Percentiles rank a stretch among this genome's conserved stretches.
phyloP scores from a whole-genome alignment of 495 filamentous ascomycete genomes.

The Aspergillus campestris region DNA sequence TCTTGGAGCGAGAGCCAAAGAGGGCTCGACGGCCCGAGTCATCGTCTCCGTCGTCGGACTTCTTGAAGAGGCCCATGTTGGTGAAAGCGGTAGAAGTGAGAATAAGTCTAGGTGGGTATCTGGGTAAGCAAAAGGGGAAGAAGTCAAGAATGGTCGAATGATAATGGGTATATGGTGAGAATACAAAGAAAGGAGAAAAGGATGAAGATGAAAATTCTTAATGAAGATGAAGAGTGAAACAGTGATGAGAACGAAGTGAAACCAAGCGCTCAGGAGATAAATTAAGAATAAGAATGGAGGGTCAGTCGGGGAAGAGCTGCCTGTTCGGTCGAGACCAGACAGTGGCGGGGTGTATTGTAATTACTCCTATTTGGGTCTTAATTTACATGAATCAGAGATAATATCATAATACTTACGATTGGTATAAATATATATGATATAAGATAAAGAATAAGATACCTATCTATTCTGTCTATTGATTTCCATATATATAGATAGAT shows the following conservation, averaged over 20 bases:
- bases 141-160: neutral
- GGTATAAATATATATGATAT: too few relatives aligned
- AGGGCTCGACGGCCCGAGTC: constrained; percentile 52
- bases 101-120: constrained; percentile 7
- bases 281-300: too few relatives aligned
- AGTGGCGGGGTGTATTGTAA: too few relatives aligned
- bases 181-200: constrained; percentile 6
- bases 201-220: constrained; percentile 1
- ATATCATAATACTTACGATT: too few relatives aligned
- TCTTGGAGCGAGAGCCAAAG: constrained; percentile 53
- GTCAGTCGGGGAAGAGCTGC: too few relatives aligned
- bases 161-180: constrained; percentile 3
- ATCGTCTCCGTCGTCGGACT: constrained; percentile 50
- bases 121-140: constrained; percentile 1
- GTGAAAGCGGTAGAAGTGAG: constrained; percentile 3
- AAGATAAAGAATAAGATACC: too few relatives aligned
- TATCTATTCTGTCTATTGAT: too few relatives aligned
- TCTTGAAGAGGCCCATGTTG: constrained; percentile 58
- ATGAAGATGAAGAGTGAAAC: constrained; percentile 2
- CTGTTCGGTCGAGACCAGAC: too few relatives aligned
- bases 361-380: too few relatives aligned
- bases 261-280: neutral
- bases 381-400: too few relatives aligned
- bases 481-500: too few relatives aligned
- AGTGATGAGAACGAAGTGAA: constrained; percentile 4